Conservation (phyloP, 345 rosid species). For the Gossypium ekmanianum region DNA sequence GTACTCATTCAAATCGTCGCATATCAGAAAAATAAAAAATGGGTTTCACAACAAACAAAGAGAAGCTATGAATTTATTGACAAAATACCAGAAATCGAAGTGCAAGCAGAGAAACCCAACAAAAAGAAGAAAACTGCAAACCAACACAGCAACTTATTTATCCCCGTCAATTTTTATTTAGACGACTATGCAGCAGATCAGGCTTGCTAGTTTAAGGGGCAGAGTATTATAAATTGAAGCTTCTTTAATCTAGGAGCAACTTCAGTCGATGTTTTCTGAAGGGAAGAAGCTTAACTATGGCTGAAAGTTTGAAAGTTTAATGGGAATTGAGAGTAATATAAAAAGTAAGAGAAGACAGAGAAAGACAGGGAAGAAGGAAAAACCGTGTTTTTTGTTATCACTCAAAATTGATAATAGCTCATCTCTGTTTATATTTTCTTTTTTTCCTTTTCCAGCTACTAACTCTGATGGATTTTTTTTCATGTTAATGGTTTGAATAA, state of each 20-base stretch:
- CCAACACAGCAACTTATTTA: background rate
- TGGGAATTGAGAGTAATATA: background rate
- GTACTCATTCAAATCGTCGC: constrained; percentile 24
- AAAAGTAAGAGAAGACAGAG: background rate
- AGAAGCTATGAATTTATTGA: background rate
- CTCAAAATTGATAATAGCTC: background rate
- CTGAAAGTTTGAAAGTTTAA: background rate
- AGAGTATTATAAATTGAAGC: background rate
- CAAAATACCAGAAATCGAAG: constrained; percentile 38
- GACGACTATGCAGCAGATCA: background rate
- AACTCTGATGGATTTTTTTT: background rate
- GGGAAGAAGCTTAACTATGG: background rate
- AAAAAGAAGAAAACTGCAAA: constrained; percentile 26
- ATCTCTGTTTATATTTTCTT: background rate
- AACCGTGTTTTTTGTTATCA: background rate
- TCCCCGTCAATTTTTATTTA: constrained; percentile 24
- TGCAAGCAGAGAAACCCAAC: constrained; percentile 32
- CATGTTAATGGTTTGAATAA: too few relatives aligned
- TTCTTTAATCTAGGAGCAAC: background rate
- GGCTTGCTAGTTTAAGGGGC: background rate
- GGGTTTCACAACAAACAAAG: background rate
- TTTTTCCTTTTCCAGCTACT: background rate
- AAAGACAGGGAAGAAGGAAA: background rate
- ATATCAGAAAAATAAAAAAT: background rate
- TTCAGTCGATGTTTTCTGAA: background rate